Evolutionary conservation across 768 basidiomycete genomes (phyloP), one percentile per base, ranked within the genome.

Genomic region (Pleurotus eryngii): DNA sequence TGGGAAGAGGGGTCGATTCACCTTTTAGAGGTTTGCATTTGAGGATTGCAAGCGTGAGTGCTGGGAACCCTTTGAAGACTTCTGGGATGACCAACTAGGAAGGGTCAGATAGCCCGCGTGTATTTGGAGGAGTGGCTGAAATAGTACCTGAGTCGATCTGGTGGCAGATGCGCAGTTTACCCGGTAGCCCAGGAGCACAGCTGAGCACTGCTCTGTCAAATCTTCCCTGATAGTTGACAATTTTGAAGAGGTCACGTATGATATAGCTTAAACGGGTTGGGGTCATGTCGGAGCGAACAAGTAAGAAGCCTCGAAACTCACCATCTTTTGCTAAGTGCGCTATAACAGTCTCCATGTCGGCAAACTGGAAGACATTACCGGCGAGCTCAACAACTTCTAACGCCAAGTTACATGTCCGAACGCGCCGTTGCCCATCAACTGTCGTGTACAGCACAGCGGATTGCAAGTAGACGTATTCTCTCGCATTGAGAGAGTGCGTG

Each of bases 1-100:
- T 39, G 24, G 15, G 51, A 3, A 48, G n/a, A 40, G 18, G 47
- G 38, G 47, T 40, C 51, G 27, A 53, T 62, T 58, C 66, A 86
- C 96, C 93, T 86, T 97, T 96, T n/a, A 99, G 73, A 17, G 94
- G 87, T 69, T 97, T 96, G 53, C 83, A 83, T 75, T 99, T 99
- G 46, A 89, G 78, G 35, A 98, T 81, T 9, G 86, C 86, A 2
- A 98, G 76, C 3, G 83, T 82, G 67, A 87, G 95, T 15, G 93
- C 77, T 0, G 95, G 92, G 43, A 98, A 80, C 1, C 88, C 80
- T 65, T 89, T 87, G 78, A 94, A 95, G 0, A 90, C 87, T 72
- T 98, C 97, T 5, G 97, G 97, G 22, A 99, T 84, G 59, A 99
- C 90, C 60, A 99, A 72, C 96, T 99, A 63, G 1, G 49, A 39